A percentile compares a stretch with the other conserved stretches of the same genome.
These are phyloP conservation scores for Candida broadrunensis DNA, from an alignment of 805 yeast genomes.

Conservation along the genomic window DNA sequence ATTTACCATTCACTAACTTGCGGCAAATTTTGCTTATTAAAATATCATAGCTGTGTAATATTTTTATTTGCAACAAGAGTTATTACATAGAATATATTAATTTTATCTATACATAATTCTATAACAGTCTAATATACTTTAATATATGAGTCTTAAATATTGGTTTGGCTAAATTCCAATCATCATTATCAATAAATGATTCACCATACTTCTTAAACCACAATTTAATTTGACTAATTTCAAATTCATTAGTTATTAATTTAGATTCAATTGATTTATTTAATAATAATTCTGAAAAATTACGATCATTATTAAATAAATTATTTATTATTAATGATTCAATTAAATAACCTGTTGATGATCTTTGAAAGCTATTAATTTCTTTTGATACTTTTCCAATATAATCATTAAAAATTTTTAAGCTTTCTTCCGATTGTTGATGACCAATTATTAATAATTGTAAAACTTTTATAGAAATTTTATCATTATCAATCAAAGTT, in stretches of 20 bases:
- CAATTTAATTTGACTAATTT: slow-evolving; percentile 38
- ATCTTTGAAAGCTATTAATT: slow-evolving; percentile 25
- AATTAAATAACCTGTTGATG: slow-evolving; percentile 43
- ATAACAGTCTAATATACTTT: slow-evolving; percentile 8
- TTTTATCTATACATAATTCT: neutral
- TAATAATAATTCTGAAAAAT: slow-evolving; percentile 49
- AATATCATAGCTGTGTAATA: too few species aligned
- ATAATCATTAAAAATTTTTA: slow-evolving; percentile 45
- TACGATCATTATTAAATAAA: slow-evolving; percentile 46
- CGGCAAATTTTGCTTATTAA: too few species aligned
- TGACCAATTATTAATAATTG: slow-evolving; percentile 42
- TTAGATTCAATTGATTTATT: slow-evolving; percentile 40
- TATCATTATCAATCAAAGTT: slow-evolving; percentile 24
- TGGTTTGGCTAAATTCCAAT: slow-evolving; percentile 27
- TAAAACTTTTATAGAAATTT: slow-evolving; percentile 28
- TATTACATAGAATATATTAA: too few species aligned
- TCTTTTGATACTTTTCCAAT: slow-evolving; percentile 34
- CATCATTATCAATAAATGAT: slow-evolving; percentile 40
- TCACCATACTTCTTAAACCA: slow-evolving; percentile 51
- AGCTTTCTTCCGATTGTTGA: slow-evolving; percentile 31
- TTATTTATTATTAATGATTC: slow-evolving; percentile 45
- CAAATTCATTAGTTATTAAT: slow-evolving; percentile 30
- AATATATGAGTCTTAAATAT: slow-evolving; percentile 26
- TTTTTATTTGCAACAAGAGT: too few species aligned
- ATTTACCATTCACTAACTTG: too few species aligned